Conservation (phyloP, 192 early-diverging fungal species). For the Diversispora eburnea region DNA sequence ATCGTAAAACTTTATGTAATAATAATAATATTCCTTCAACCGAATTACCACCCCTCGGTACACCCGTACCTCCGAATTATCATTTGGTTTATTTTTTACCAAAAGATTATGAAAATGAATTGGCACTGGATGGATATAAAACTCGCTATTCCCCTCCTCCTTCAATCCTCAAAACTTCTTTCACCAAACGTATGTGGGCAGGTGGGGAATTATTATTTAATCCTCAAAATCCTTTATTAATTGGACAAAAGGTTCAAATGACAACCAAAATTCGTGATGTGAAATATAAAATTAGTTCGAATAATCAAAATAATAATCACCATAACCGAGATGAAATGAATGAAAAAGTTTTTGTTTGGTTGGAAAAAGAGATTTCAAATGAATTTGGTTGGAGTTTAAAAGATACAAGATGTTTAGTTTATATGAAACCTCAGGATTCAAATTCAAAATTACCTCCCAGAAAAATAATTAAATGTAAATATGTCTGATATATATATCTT, state of each 20-base stretch:
- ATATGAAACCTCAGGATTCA: conserved; percentile 43
- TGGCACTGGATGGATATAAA: conserved; percentile 83
- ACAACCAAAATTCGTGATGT: conserved; percentile 53
- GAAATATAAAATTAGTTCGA: conserved; percentile 43
- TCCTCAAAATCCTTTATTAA: conserved; percentile 52
- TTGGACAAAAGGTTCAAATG: conserved; percentile 63
- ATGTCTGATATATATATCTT: neutral
- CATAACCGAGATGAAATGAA: conserved; percentile 33
- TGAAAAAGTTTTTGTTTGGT: conserved; percentile 65
- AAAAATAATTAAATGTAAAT: conserved; percentile 39
- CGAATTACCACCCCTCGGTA: conserved; percentile 23
- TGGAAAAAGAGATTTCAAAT: conserved; percentile 64
- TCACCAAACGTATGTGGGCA: conserved; percentile 81
- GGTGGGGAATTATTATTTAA: conserved; percentile 69
- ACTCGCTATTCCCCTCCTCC: conserved; percentile 69
- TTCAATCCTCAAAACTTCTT: conserved; percentile 66
- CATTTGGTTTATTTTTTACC: conserved; percentile 82
- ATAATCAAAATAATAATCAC: no score
- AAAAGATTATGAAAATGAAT: conserved; percentile 55
- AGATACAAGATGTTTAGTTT: conserved; percentile 69
- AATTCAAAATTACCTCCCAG: conserved; percentile 8
- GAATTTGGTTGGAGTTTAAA: conserved; percentile 53
- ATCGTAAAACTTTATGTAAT: conserved; percentile 4
- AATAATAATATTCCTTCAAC: neutral
- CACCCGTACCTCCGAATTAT: conserved; percentile 63